phyloP scores from a whole-genome alignment of 2,329 filamentous ascomycete genomes.

The Sclerotinia borealis region DNA sequence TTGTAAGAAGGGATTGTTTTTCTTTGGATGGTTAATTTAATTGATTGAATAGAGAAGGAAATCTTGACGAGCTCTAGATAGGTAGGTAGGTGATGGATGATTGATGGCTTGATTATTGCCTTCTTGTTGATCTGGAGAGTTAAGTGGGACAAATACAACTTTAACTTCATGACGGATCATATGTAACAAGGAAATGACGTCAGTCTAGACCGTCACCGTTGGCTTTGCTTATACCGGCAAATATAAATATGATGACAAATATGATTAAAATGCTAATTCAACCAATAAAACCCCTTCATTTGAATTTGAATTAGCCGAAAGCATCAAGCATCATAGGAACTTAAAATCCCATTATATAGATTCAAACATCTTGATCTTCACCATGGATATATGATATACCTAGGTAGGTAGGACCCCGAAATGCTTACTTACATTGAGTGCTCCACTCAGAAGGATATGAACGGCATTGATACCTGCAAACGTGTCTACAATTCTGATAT shows the following conservation, averaged over 20 bases:
- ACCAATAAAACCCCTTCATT: background rate
- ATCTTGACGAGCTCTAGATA: too few species aligned
- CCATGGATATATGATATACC: background rate
- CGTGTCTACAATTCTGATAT: too few species aligned
- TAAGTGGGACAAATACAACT: background rate
- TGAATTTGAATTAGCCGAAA: background rate
- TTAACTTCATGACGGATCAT: slow-evolving; percentile 2
- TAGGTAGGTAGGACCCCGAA: background rate
- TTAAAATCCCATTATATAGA: background rate
- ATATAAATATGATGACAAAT: too few species aligned
- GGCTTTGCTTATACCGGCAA: background rate
- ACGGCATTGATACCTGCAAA: too few species aligned
- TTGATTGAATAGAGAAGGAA: background rate
- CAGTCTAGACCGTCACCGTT: too few species aligned
- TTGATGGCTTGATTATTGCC: background rate
- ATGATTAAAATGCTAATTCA: too few species aligned
- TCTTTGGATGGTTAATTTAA: too few species aligned
- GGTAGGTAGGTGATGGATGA: background rate
- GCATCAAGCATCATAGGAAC: background rate
- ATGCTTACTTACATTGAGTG: background rate
- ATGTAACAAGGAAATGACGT: slow-evolving; percentile 7
- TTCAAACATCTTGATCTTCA: background rate
- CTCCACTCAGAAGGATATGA: too few species aligned
- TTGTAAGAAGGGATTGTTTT: too few species aligned
- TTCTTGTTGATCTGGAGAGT: slow-evolving; percentile 3